A percentile compares a stretch with the other conserved stretches of the same genome.
Evolutionary conservation across 305 asterid species (phyloP).

Genomic region (Coffea humblotiana): DNA sequence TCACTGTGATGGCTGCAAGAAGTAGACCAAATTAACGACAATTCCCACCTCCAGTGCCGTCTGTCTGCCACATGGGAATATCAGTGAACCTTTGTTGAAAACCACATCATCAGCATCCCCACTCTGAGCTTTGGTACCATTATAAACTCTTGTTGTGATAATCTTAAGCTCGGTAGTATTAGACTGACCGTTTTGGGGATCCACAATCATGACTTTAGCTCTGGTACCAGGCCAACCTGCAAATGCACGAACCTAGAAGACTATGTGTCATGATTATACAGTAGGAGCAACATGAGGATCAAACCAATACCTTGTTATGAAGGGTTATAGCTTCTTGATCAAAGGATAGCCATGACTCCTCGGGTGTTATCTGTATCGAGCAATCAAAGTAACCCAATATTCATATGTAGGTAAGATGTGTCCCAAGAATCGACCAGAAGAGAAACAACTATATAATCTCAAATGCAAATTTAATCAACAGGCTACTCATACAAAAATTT

Average conservation of each 20-base stretch:
- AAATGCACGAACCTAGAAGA: slow-evolving; percentile 93
- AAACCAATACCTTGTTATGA: slow-evolving; percentile 75
- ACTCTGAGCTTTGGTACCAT: slow-evolving; percentile 28
- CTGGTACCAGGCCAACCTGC: slow-evolving; percentile 99
- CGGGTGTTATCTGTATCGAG: slow-evolving; percentile 64
- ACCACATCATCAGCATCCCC: slow-evolving; percentile 48
- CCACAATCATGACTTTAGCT: slow-evolving; percentile 53
- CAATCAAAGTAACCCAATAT: slow-evolving; percentile 1
- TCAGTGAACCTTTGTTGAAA: slow-evolving; percentile 61
- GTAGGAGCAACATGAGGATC: slow-evolving; percentile 18
- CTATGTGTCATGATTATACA: slow-evolving; percentile 37
- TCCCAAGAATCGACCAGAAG: background rate
- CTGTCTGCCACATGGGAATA: slow-evolving; percentile 67
- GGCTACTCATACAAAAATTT: background rate
- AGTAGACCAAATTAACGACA: background rate
- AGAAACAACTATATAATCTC: too few relatives aligned
- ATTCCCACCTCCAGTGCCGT: slow-evolving; percentile 72
- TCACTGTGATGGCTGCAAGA: background rate
- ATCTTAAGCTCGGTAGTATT: slow-evolving; percentile 63
- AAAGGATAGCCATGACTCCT: slow-evolving; percentile 83
- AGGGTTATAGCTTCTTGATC: slow-evolving; percentile 65
- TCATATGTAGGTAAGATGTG: background rate
- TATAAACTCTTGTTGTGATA: slow-evolving; percentile 64
- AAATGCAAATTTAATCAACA: background rate
- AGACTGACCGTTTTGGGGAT: slow-evolving; percentile 39